These are phyloP conservation scores for Verticillium longisporum DNA, from an alignment of 2,329 filamentous ascomycete genomes.

Conservation along the genomic window DNA sequence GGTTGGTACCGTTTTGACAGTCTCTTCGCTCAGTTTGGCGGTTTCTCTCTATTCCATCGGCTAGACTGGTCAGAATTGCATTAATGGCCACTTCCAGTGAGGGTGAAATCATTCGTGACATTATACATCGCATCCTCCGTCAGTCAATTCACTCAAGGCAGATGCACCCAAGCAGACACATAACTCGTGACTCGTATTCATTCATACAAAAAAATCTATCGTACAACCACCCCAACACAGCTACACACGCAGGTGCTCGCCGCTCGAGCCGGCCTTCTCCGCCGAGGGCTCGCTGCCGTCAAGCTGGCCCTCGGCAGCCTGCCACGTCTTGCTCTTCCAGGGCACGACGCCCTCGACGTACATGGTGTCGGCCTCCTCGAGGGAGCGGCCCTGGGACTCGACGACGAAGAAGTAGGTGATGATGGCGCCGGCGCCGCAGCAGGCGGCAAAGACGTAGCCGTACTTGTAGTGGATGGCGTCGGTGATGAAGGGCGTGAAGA, in stretches of 20 bases:
- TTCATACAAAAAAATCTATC: neutral
- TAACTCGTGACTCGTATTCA: neutral
- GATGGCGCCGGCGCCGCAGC: conserved; percentile 53
- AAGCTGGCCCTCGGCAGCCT: neutral
- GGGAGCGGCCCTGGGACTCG: conserved; percentile 62
- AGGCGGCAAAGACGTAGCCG: conserved; percentile 65
- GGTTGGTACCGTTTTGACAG: no score
- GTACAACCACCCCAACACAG: neutral
- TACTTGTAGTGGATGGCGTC: conserved; percentile 62
- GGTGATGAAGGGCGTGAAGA: conserved; percentile 68
- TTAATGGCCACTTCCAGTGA: no score
- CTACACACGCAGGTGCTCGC: neutral
- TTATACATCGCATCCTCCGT: no score
- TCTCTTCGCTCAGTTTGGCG: no score
- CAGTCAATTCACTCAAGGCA: no score
- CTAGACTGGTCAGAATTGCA: no score
- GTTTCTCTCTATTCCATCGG: no score
- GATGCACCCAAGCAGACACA: neutral
- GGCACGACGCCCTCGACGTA: conserved; percentile 50
- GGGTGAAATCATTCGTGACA: no score
- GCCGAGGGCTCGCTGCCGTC: neutral
- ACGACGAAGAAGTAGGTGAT: conserved; percentile 72
- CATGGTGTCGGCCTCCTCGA: conserved; percentile 76
- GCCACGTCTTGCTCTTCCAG: conserved; percentile 34
- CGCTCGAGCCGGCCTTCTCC: neutral